A percentile compares a stretch with the other conserved stretches of the same genome.
These are phyloP conservation scores for Porodaedalea pini DNA, from an alignment of 1,284 basidiomycete genomes.

Conservation along the genomic window DNA sequence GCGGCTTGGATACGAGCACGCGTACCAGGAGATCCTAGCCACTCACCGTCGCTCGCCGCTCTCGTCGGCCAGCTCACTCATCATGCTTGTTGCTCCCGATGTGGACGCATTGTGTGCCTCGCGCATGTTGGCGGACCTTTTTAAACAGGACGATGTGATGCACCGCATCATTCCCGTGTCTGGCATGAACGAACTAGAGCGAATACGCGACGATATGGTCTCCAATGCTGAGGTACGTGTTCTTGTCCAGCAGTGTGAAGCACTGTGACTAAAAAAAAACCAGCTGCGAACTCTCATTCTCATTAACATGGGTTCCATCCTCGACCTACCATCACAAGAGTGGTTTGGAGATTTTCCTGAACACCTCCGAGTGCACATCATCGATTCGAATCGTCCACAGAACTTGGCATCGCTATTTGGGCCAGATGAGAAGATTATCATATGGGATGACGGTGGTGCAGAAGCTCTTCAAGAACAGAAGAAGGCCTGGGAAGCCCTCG, in stretches of 20 bases:
- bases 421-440: constrained; percentile 63
- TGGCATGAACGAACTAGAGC: constrained; percentile 74
- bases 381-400: constrained; percentile 91
- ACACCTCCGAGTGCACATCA: constrained; percentile 77
- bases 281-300: constrained; percentile 91
- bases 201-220: constrained; percentile 63
- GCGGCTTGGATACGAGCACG: constrained; percentile 70
- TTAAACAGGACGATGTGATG: constrained; percentile 92
- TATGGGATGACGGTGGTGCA: constrained; percentile 89
- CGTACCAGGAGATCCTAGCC: constrained; percentile 74
- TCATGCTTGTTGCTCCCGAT: constrained; percentile 84
- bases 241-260: background rate
- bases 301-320: constrained; percentile 88
- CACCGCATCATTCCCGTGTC: constrained; percentile 91
- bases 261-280: background rate
- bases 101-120: constrained; percentile 89
- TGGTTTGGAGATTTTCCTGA: constrained; percentile 73
- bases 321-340: constrained; percentile 70
- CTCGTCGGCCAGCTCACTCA: constrained; percentile 75
- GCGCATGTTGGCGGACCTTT: constrained; percentile 83
- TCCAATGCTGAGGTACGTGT: constrained; percentile 65
- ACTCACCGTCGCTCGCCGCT: constrained; percentile 71
- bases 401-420: constrained; percentile 89
- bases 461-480: constrained; percentile 60
- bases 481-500: constrained; percentile 76